phyloP scores from a whole-genome alignment of 2,329 filamentous ascomycete genomes.

The Rutstroemia sp. region DNA sequence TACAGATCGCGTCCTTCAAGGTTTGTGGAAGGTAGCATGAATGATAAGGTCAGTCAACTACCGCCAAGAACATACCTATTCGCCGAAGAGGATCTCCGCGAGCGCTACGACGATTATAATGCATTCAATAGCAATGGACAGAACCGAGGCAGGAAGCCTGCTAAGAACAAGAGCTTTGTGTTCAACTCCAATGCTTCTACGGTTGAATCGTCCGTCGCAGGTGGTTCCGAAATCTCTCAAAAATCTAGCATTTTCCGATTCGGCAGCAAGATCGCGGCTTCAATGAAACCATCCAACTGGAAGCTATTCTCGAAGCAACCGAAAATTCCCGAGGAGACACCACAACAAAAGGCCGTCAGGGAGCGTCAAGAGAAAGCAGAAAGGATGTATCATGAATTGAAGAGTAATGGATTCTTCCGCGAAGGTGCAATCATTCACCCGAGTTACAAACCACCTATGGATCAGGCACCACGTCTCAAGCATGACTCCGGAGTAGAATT shows the following conservation, averaged over 20 bases:
- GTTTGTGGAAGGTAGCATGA: conserved; percentile 78
- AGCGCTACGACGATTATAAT: conserved; percentile 12
- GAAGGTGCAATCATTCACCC: conserved; percentile 26
- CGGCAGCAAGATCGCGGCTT: conserved; percentile 44
- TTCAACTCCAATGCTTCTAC: conserved; percentile 12
- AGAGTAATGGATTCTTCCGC: conserved; percentile 39
- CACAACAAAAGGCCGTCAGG: conserved; percentile 36
- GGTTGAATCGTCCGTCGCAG: conserved; percentile 18
- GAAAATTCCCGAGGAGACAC: conserved; percentile 33
- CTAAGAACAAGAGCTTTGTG: conserved; percentile 12
- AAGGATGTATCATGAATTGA: conserved; percentile 45
- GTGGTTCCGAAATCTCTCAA: conserved; percentile 28
- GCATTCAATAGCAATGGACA: not conserved
- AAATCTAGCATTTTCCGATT: conserved; percentile 45
- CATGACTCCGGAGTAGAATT: conserved; percentile 26
- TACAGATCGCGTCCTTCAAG: conserved; percentile 50
- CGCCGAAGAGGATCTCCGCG: conserved; percentile 17
- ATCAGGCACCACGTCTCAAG: conserved; percentile 12
- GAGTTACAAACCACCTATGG: conserved; percentile 1
- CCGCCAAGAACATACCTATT: conserved; percentile 37
- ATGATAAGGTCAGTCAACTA: conserved; percentile 64
- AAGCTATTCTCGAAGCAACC: conserved; percentile 28
- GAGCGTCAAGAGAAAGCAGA: conserved; percentile 39
- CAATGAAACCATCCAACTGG: conserved; percentile 47
- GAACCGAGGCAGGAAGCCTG: conserved; percentile 13